Evolutionary conservation across 2,329 filamentous ascomycete species (phyloP), one percentile per base, ranked within the genome.

Genomic region (Neurospora sp.): DNA sequence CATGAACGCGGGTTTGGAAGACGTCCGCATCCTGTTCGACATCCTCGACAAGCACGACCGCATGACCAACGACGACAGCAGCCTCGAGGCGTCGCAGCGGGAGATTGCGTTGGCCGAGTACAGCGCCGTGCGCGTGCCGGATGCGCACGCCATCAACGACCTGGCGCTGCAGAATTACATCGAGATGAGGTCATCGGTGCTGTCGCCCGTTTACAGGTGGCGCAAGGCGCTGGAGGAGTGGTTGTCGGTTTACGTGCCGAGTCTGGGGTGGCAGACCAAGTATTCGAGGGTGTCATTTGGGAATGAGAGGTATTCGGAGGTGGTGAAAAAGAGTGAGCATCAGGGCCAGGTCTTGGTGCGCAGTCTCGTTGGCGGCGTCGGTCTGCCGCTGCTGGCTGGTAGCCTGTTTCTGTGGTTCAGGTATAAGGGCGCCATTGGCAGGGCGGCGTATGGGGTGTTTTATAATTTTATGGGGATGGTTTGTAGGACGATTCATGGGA

Each of bases 1-100:
- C 43, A 96, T 99, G 90, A 99, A 99, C 77, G 92, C 96, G 0
- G 96, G 96, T 0, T 87, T 99, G 58, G 96, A 99, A 81, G 95
- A 97, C 76, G 93, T 99, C 13, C 89, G 91, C 8, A 89, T 97
- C 5, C 86, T 99, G 0, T 99, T 97, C 80, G 88, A 90, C 0
- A 85, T 91, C 62, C 84, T 98, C 1, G 94, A 97, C 80, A 86
- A 87, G 74, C 84, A 93, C 74, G 68, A 71, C 11, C 74, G 74
- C 66, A 68, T 71, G 52, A 43, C 38, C 43, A 72, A 70, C 4
- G 72, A 73, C 38, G 75, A 73, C 46, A 58, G 67, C 28, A 76
- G 68, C 46, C 77, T 79, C 9, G 86, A 87, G 0, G 77, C 81
- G 4, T 82, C 87, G 0, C 84, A 89, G 71, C 86, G 91, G 4